Evolutionary conservation across 768 basidiomycete species (phyloP).

Genomic region (Lyophyllum decastes): DNA sequence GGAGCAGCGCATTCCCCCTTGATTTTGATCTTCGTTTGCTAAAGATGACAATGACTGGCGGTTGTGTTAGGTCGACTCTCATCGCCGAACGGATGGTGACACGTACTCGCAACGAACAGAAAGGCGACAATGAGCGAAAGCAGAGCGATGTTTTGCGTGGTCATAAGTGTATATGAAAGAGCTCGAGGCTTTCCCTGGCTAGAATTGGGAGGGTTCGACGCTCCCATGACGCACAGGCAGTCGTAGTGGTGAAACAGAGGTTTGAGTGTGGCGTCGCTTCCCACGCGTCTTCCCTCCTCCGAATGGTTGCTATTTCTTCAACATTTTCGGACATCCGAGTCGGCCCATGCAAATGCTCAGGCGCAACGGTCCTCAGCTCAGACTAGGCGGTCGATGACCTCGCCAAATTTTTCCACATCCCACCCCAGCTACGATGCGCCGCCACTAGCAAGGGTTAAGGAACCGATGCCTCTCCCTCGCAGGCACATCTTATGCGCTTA

Average conservation of each 20-base stretch:
- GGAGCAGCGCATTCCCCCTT: slow-evolving; percentile 62
- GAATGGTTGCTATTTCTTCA: too few relatives aligned
- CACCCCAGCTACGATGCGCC: too few relatives aligned
- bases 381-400: too few relatives aligned
- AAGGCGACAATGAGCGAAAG: slow-evolving; percentile 15
- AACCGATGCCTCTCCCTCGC: too few relatives aligned
- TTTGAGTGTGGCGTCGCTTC: neutral
- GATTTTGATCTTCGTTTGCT: slow-evolving; percentile 44
- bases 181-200: neutral
- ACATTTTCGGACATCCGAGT: too few relatives aligned
- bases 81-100: neutral
- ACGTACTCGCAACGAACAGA: slow-evolving; percentile 12
- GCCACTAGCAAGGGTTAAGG: too few relatives aligned
- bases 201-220: neutral
- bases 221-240: neutral
- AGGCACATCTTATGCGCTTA: too few relatives aligned
- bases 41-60: slow-evolving; percentile 45
- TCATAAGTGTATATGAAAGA: neutral
- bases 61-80: neutral
- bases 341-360: too few relatives aligned
- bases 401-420: too few relatives aligned
- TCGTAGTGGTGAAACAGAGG: neutral
- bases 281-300: too few relatives aligned
- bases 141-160: slow-evolving; percentile 2
- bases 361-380: too few relatives aligned